A percentile compares a stretch with the other conserved stretches of the same genome.
These are phyloP conservation scores for Kewa caespitosa DNA, from an alignment of 179 eudicot genomes.

Conservation along the genomic window DNA sequence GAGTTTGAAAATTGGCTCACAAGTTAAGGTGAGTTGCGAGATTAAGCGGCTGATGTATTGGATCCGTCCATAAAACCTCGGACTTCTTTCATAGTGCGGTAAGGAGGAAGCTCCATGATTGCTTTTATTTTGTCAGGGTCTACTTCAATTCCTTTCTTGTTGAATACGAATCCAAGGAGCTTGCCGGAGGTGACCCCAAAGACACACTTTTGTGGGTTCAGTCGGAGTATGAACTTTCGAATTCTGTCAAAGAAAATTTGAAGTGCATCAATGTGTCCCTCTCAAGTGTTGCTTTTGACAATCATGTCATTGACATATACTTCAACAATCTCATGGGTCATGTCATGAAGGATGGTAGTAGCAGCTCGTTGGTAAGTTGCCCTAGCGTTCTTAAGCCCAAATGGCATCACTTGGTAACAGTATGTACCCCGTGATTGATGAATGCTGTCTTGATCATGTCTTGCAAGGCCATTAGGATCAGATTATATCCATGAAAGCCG, in stretches of 20 bases:
- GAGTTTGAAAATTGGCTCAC: background rate
- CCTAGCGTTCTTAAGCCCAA: background rate
- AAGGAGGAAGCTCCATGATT: background rate
- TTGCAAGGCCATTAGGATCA: background rate
- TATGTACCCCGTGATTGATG: background rate
- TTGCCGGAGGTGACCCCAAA: background rate
- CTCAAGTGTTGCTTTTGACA: background rate
- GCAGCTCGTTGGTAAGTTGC: background rate
- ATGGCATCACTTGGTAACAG: background rate
- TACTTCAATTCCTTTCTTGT: background rate
- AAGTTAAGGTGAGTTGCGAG: too few species aligned
- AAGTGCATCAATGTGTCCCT: background rate
- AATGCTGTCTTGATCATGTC: background rate
- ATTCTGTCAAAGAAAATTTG: background rate
- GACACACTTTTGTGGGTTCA: slow-evolving; percentile 2
- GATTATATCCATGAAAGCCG: background rate
- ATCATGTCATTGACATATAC: background rate
- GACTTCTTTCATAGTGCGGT: background rate
- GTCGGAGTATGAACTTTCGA: background rate
- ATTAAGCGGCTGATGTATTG: too few species aligned
- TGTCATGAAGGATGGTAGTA: background rate
- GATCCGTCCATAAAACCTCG: too few species aligned
- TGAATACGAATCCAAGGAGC: background rate
- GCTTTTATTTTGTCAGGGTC: background rate
- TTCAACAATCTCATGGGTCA: background rate